Conservation (phyloP, 192 early-diverging fungal species). For the Umbelopsis isabellina region DNA sequence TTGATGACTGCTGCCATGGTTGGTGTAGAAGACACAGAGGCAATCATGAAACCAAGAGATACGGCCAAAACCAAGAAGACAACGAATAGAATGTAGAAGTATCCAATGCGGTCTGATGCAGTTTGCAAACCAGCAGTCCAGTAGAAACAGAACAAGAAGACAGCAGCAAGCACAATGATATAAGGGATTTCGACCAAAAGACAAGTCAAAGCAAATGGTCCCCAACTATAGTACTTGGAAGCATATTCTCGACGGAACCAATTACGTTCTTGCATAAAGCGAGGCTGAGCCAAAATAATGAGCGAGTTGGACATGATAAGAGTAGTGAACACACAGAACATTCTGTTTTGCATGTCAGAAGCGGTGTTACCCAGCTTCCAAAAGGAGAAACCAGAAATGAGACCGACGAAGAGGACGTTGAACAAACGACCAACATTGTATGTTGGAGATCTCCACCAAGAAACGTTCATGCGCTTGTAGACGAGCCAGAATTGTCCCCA, state of each 20-base stretch:
- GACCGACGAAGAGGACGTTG: conserved; percentile 54
- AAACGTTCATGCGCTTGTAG: conserved; percentile 63
- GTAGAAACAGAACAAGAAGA: conserved; percentile 64
- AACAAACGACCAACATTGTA: conserved; percentile 73
- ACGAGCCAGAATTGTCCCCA: conserved; percentile 59
- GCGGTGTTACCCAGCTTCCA: conserved; percentile 58
- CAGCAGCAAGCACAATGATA: conserved; percentile 50
- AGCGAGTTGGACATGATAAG: conserved; percentile 56
- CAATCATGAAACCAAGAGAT: conserved; percentile 62
- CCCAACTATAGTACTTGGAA: conserved; percentile 66
- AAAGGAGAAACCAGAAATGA: conserved; percentile 74
- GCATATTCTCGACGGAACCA: conserved; percentile 67
- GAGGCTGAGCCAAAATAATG: conserved; percentile 68
- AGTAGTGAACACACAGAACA: conserved; percentile 48
- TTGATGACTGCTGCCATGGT: conserved; percentile 63
- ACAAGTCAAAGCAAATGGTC: conserved; percentile 62
- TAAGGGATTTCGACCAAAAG: conserved; percentile 67
- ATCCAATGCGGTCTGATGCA: conserved; percentile 52
- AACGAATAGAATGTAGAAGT: conserved; percentile 61
- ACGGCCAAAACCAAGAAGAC: conserved; percentile 58
- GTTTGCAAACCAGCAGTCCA: conserved; percentile 62
- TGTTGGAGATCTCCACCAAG: conserved; percentile 70
- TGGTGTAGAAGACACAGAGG: conserved; percentile 57
- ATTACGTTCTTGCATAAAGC: conserved; percentile 59
- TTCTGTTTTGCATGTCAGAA: conserved; percentile 63